Percentiles rank a stretch among this genome's conserved stretches.
Conservation (phyloP, 2,329 filamentous ascomycete species). For the Phyllosticta citrichinensis region DNA sequence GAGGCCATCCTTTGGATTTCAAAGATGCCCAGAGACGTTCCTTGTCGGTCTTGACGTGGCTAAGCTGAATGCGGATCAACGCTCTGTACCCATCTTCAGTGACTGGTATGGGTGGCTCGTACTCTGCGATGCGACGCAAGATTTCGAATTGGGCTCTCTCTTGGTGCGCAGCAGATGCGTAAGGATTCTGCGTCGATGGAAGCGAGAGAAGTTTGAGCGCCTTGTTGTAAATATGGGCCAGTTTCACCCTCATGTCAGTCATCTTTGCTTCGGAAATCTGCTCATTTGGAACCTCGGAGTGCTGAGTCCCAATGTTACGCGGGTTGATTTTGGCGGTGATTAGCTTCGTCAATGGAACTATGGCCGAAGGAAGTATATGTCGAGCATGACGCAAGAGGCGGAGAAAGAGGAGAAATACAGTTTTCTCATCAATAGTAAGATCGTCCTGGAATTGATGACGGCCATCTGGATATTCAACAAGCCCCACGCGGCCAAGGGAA, state of each 20-base stretch:
- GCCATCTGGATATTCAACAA: not conserved
- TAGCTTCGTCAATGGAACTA: conserved; percentile 33
- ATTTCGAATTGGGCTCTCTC: conserved; percentile 49
- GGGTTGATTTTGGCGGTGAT: conserved; percentile 25
- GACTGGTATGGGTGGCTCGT: conserved; percentile 44
- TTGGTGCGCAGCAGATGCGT: conserved; percentile 38
- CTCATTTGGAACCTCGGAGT: not conserved
- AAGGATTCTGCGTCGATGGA: conserved; percentile 39
- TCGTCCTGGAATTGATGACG: not conserved
- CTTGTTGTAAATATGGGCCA: conserved; percentile 38
- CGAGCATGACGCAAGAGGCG: conserved; percentile 43
- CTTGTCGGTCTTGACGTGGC: conserved; percentile 44
- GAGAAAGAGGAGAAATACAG: conserved; percentile 31
- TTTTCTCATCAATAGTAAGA: conserved; percentile 6
- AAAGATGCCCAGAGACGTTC: conserved; percentile 50
- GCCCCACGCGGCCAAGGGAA: not conserved
- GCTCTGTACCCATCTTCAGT: conserved; percentile 48
- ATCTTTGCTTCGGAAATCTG: not conserved
- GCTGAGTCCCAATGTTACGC: not conserved
- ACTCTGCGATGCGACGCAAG: conserved; percentile 46
- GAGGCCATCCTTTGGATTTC: conserved; percentile 53
- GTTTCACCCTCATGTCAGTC: not conserved
- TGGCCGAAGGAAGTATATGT: conserved; percentile 36
- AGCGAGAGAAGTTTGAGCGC: conserved; percentile 40
- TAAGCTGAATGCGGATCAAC: conserved; percentile 46